Percentiles rank a stretch among this genome's conserved stretches.
Evolutionary conservation across 2,329 filamentous ascomycete species (phyloP).

Genomic region (Aspergillus sp.): DNA sequence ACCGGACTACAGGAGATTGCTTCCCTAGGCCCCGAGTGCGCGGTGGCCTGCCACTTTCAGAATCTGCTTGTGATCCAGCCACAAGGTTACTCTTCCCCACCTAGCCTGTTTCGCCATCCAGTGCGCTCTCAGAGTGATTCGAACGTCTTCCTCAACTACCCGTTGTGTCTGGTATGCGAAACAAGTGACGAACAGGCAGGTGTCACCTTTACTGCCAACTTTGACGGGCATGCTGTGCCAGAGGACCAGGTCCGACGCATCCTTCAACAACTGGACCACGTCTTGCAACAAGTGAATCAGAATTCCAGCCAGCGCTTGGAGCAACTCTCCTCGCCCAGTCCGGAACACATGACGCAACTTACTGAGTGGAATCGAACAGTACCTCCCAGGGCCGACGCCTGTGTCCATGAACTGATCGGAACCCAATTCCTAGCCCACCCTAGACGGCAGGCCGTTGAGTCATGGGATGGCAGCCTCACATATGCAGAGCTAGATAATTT

Average conservation of each 20-base stretch:
- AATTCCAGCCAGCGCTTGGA: not conserved
- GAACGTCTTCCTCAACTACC: not conserved
- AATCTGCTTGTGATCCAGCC: conserved; percentile 34
- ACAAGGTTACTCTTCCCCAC: not conserved
- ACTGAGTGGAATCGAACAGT: conserved; percentile 4
- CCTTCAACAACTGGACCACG: not conserved
- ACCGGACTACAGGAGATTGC: conserved; percentile 45
- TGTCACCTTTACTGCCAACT: not conserved
- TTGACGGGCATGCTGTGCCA: not conserved
- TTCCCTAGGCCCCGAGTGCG: conserved; percentile 42
- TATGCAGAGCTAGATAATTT: too few relatives aligned
- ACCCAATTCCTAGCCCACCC: not conserved
- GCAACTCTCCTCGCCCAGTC: too few relatives aligned
- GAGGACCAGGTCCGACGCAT: not conserved
- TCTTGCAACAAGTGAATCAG: not conserved
- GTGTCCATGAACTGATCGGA: conserved; percentile 3
- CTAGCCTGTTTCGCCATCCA: not conserved
- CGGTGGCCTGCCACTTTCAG: conserved; percentile 35
- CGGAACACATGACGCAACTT: not conserved
- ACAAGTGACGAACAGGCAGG: too few relatives aligned
- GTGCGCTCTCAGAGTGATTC: not conserved
- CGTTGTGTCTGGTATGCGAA: not conserved
- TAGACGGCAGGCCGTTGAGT: not conserved
- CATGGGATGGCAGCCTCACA: too few relatives aligned
- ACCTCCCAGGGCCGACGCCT: not conserved